These are phyloP conservation scores for Pichia exigua DNA, from an alignment of 805 yeast species.

Conservation along the genomic window DNA sequence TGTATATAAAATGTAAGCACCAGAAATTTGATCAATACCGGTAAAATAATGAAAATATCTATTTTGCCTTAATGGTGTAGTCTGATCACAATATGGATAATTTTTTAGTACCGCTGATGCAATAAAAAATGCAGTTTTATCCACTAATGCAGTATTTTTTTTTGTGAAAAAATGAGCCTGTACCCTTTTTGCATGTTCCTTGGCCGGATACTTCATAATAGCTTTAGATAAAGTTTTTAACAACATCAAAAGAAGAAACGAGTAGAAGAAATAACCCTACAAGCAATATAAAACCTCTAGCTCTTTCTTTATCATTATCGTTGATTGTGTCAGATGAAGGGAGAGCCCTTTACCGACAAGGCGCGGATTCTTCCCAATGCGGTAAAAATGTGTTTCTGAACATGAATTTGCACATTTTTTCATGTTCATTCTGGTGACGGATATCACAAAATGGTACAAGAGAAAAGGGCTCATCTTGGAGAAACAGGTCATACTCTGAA, in stretches of 20 bases:
- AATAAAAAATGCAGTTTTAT: conserved; percentile 37
- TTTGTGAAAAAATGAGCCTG: conserved; percentile 24
- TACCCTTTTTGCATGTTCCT: conserved; percentile 58
- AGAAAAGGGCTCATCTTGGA: not conserved
- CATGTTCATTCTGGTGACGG: not conserved
- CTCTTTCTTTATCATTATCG: not conserved
- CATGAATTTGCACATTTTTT: not conserved
- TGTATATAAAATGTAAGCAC: conserved; percentile 59
- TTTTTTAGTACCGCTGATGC: conserved; percentile 53
- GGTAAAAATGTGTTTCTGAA: not conserved
- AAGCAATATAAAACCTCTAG: too few relatives aligned
- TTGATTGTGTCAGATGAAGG: not conserved
- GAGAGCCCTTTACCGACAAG: not conserved
- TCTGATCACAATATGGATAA: conserved; percentile 73
- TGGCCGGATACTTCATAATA: conserved; percentile 70
- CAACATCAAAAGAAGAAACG: not conserved
- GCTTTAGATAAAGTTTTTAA: not conserved
- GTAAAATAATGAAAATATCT: conserved; percentile 82
- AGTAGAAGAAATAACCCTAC: too few relatives aligned
- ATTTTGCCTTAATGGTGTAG: conserved; percentile 76
- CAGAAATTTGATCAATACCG: conserved; percentile 72
- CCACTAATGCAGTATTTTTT: conserved; percentile 9
- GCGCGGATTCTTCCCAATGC: not conserved
- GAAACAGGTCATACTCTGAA: not conserved
- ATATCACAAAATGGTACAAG: not conserved